phyloP scores from a whole-genome alignment of 768 basidiomycete species.

The Calocera cornea region DNA sequence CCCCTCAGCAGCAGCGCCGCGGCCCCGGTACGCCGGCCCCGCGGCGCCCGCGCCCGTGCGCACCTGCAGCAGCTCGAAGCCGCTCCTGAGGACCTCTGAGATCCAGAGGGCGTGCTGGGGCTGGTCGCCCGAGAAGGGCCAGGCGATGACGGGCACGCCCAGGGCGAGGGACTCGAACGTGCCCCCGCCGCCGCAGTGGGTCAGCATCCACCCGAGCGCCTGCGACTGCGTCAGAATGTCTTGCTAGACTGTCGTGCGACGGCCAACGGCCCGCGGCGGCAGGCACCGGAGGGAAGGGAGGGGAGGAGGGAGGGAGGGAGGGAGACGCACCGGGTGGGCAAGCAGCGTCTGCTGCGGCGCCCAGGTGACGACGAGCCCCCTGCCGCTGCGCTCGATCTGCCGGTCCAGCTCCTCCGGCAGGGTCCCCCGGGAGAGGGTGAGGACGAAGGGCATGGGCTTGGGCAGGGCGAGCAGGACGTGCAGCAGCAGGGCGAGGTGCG shows the following conservation, averaged over 20 bases:
- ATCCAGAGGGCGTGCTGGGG: constrained; percentile 17
- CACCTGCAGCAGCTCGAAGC: constrained; percentile 17
- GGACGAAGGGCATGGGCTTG: background rate
- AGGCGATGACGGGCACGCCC: constrained; percentile 20
- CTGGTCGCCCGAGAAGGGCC: constrained; percentile 22
- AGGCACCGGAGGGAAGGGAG: too few species aligned
- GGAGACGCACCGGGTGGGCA: too few species aligned
- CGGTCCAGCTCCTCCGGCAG: constrained; percentile 17
- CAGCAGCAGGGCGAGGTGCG: background rate
- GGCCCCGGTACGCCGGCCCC: too few species aligned
- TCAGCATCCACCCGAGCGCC: constrained; percentile 19
- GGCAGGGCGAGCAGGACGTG: background rate
- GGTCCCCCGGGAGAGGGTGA: background rate
- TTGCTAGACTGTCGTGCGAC: too few species aligned
- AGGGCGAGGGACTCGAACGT: constrained; percentile 16
- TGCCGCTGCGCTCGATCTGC: constrained; percentile 12
- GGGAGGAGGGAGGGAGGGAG: too few species aligned
- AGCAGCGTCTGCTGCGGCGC: constrained; percentile 20
- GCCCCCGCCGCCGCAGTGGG: constrained; percentile 21
- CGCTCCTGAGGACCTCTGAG: constrained; percentile 11
- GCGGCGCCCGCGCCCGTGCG: constrained; percentile 14
- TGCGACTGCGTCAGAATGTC: too few species aligned
- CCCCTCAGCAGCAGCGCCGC: too few species aligned
- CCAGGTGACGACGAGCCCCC: constrained; percentile 18
- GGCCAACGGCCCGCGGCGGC: too few species aligned